Percentiles rank a stretch among this genome's conserved stretches.
These are phyloP conservation scores for Pochonia chlamydosporia DNA, from an alignment of 2,329 filamentous ascomycete genomes.

Conservation along the genomic window DNA sequence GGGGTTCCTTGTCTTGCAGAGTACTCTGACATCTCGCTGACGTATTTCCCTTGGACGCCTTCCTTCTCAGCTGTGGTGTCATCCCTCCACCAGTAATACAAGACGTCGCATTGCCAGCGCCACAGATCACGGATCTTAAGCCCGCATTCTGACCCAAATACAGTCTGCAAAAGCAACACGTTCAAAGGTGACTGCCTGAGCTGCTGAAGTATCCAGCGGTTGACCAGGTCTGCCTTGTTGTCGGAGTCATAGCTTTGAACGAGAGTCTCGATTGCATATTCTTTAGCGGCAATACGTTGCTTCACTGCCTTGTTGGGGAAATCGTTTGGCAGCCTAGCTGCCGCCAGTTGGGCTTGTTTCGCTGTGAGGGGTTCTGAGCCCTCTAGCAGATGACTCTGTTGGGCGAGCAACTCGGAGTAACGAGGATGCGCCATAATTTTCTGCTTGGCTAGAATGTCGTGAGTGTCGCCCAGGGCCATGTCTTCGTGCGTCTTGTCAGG, in stretches of 20 bases:
- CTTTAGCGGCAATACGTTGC: constrained; percentile 39
- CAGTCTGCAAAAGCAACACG: constrained; percentile 34
- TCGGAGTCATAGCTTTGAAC: constrained; percentile 28
- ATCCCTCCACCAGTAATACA: constrained; percentile 32
- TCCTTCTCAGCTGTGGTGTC: constrained; percentile 13
- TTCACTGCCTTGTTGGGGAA: constrained; percentile 26
- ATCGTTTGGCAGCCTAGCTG: constrained; percentile 29
- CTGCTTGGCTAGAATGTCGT: constrained; percentile 15
- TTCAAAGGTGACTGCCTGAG: constrained; percentile 41
- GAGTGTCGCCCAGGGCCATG: constrained; percentile 31
- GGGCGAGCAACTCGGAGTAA: constrained; percentile 43
- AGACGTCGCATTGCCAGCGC: constrained; percentile 32
- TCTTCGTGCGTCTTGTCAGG: constrained; percentile 32
- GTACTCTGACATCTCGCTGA: constrained; percentile 18
- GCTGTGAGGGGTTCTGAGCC: constrained; percentile 32
- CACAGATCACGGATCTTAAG: constrained; percentile 26
- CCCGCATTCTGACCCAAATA: constrained; percentile 20
- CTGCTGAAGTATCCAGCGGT: constrained; percentile 47
- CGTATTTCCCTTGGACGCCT: constrained; percentile 11
- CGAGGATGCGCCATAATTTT: constrained; percentile 30
- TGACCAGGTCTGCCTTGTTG: constrained; percentile 39
- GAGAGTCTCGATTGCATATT: constrained; percentile 40
- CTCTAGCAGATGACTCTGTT: constrained; percentile 39
- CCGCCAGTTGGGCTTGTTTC: constrained; percentile 32
- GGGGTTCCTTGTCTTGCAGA: constrained; percentile 20